Conservation (phyloP, 2,329 filamentous ascomycete species). For the Thermothelomyces thermophilus region DNA sequence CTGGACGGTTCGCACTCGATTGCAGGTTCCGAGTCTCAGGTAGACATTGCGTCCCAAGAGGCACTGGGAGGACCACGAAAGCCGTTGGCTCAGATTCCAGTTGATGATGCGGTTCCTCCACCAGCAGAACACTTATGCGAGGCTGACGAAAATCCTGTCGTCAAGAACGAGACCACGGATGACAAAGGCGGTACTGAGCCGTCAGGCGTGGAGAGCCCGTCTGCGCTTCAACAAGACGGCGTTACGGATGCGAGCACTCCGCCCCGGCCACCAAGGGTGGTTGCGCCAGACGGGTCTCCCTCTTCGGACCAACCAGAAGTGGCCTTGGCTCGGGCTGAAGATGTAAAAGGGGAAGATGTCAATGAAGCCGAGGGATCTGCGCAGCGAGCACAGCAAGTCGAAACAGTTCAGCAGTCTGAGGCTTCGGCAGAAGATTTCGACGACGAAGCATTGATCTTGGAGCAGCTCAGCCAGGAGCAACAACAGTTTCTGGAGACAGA, state of each 20-base stretch:
- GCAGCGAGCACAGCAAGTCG: not conserved
- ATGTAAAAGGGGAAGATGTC: not conserved
- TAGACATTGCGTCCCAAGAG: not conserved
- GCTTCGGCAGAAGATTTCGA: conserved; percentile 1
- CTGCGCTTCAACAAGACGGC: not conserved
- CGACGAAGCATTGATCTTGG: conserved; percentile 6
- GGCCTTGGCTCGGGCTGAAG: not conserved
- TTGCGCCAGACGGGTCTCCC: not conserved
- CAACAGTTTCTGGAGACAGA: not conserved
- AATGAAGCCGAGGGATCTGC: not conserved
- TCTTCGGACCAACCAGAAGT: not conserved
- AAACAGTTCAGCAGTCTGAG: not conserved
- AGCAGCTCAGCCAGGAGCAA: conserved; percentile 14
- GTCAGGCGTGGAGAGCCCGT: not conserved
- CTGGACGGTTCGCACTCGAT: no score
- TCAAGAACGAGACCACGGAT: not conserved
- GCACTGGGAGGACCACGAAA: not conserved
- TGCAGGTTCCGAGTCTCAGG: not conserved
- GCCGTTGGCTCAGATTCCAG: not conserved
- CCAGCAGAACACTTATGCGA: not conserved
- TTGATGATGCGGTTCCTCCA: not conserved
- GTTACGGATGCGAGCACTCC: not conserved
- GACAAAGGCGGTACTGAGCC: not conserved
- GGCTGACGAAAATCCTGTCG: not conserved
- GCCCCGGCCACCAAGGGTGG: not conserved